phyloP scores from a whole-genome alignment of 495 filamentous ascomycete species.

The Glonium stellatum region DNA sequence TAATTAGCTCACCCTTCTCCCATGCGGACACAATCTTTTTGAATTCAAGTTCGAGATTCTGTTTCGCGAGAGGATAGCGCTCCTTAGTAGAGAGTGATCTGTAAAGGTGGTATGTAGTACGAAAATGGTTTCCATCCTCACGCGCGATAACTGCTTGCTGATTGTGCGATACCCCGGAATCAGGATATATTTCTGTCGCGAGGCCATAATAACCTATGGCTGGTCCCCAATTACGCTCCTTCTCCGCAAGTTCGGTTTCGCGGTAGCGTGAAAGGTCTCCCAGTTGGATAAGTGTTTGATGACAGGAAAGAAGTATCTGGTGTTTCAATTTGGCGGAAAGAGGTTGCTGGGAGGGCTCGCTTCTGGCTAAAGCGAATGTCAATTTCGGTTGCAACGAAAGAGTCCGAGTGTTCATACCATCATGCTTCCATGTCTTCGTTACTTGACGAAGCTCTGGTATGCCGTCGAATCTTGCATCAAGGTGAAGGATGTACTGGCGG shows the following conservation, averaged over 20 bases:
- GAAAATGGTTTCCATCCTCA: slow-evolving; percentile 67
- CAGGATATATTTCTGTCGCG: slow-evolving; percentile 69
- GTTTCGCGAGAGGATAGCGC: slow-evolving; percentile 62
- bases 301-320: slow-evolving; percentile 64
- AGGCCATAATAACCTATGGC: slow-evolving; percentile 81
- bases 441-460: slow-evolving; percentile 55
- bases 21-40: slow-evolving; percentile 59
- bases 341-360: slow-evolving; percentile 24
- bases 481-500: slow-evolving; percentile 68
- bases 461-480: slow-evolving; percentile 64
- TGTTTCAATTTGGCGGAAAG: slow-evolving; percentile 45
- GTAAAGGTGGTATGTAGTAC: slow-evolving; percentile 83
- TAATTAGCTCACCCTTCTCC: slow-evolving; percentile 53
- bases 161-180: slow-evolving; percentile 75
- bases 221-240: slow-evolving; percentile 68
- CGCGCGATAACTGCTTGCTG: slow-evolving; percentile 80
- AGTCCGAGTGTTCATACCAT: slow-evolving; percentile 8
- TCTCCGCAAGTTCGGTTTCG: slow-evolving; percentile 56
- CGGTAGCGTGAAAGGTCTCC: slow-evolving; percentile 92
- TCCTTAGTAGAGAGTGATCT: slow-evolving; percentile 64
- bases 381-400: not conserved
- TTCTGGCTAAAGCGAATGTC: slow-evolving; percentile 3
- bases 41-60: slow-evolving; percentile 76
- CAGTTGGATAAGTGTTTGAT: slow-evolving; percentile 74
- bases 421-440: slow-evolving; percentile 21